These are phyloP conservation scores for Mycena citricolor DNA, from an alignment of 1,284 basidiomycete genomes.

Conservation along the genomic window DNA sequence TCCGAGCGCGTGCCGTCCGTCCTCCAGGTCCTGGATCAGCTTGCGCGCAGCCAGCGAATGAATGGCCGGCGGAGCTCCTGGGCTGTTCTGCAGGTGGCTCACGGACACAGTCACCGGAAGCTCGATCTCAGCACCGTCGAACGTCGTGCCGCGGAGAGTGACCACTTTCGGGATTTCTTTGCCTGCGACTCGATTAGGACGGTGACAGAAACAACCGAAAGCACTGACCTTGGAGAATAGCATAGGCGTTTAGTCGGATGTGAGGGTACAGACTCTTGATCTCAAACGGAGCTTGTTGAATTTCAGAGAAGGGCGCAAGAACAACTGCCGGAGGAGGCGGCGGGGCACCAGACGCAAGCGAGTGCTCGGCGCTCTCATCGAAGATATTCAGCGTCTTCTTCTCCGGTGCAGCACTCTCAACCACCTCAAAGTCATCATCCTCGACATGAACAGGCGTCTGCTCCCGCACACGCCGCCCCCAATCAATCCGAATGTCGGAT, in stretches of 20 bases:
- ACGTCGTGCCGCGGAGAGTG: constrained; percentile 4
- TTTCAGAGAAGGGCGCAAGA: constrained; percentile 6
- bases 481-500: constrained; percentile 14
- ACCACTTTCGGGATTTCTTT: constrained; percentile 5
- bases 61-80: constrained; percentile 11
- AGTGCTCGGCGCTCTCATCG: constrained; percentile 6
- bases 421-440: not conserved
- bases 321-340: constrained; percentile 9
- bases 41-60: constrained; percentile 17
- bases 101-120: constrained; percentile 8
- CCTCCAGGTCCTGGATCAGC: constrained; percentile 18
- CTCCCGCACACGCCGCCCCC: constrained; percentile 3
- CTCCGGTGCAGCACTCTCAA: not conserved
- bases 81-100: constrained; percentile 10
- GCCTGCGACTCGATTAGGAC: not conserved
- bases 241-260: constrained; percentile 11
- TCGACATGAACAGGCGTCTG: not conserved
- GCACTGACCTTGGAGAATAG: constrained; percentile 11
- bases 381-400: constrained; percentile 10
- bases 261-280: constrained; percentile 12
- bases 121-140: constrained; percentile 7
- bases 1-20: constrained; percentile 4
- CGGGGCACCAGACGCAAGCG: not conserved
- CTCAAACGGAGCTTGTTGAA: constrained; percentile 15
- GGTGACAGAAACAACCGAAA: not conserved